phyloP scores from a whole-genome alignment of 148 eudicot genomes.

The Silene latifolia region DNA sequence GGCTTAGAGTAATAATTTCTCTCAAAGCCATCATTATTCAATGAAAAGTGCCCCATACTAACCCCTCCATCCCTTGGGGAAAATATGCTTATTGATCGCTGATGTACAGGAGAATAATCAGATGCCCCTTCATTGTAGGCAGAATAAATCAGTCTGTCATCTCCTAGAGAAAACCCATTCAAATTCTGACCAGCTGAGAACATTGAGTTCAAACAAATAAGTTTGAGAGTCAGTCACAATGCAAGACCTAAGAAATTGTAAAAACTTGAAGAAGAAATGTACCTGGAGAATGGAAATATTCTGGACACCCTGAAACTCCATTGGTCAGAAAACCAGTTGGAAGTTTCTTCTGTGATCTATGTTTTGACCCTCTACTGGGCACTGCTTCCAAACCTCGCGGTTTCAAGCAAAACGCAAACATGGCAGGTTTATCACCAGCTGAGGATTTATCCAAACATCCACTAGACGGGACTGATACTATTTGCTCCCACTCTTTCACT shows the following conservation, averaged over 20 bases:
- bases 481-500: conserved; percentile 77
- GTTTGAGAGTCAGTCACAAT: conserved; percentile 15
- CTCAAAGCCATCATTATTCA: conserved; percentile 48
- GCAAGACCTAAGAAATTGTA: background rate
- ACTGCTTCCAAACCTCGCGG: conserved; percentile 81
- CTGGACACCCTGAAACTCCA: conserved; percentile 45
- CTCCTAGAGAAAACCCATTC: conserved; percentile 51
- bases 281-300: conserved; percentile 55
- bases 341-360: conserved; percentile 70
- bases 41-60: conserved; percentile 41
- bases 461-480: conserved; percentile 31
- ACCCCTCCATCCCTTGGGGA: conserved; percentile 57
- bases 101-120: conserved; percentile 62
- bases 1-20: conserved; percentile 54
- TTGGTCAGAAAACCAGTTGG: conserved; percentile 49
- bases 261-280: conserved; percentile 17
- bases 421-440: conserved; percentile 65
- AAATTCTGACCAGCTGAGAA: conserved; percentile 54
- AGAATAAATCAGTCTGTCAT: conserved; percentile 47
- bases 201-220: conserved; percentile 8
- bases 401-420: conserved; percentile 89
- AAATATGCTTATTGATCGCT: conserved; percentile 44
- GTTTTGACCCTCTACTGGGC: conserved; percentile 77
- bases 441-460: conserved; percentile 49
- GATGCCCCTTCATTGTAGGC: conserved; percentile 47